Evolutionary conservation across 208 protist species (phyloP).

Genomic region (Herpetomonas tarakana): DNA sequence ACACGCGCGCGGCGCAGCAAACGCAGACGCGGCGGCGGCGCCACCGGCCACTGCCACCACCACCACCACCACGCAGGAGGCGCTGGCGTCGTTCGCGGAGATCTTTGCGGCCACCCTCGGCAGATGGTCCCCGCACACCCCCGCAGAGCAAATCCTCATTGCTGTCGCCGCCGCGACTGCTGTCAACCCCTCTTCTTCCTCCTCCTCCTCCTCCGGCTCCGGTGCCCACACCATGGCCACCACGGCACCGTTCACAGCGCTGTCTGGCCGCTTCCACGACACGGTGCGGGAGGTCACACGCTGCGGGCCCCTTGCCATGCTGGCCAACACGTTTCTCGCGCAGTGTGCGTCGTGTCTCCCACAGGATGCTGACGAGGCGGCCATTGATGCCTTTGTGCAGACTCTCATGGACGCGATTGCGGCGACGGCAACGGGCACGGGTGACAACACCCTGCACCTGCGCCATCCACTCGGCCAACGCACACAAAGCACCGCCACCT

Average conservation of each 20-base stretch:
- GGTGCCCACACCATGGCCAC: neutral
- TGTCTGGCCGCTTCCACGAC: constrained; percentile 5
- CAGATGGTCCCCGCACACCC: neutral
- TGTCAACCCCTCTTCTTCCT: no score
- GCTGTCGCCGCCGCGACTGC: neutral
- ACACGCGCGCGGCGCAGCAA: neutral
- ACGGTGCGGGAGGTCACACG: neutral
- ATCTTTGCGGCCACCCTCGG: neutral
- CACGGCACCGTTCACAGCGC: neutral
- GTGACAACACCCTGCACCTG: constrained; percentile 3
- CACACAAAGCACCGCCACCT: constrained; percentile 3
- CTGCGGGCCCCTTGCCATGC: neutral
- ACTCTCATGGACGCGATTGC: constrained; percentile 14
- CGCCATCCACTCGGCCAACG: no score
- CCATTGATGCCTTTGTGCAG: no score
- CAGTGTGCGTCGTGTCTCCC: no score
- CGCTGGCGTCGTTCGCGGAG: neutral
- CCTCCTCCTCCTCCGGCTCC: neutral
- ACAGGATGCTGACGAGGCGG: no score
- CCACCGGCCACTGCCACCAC: neutral
- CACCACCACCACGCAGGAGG: neutral
- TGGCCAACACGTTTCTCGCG: neutral
- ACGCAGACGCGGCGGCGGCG: neutral
- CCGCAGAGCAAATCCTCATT: neutral
- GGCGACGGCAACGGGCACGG: constrained; percentile 2